Evolutionary conservation across 352 stramenopile genomes (phyloP), one percentile per base, ranked within the genome.

Genomic region (Pythium diclinum): DNA sequence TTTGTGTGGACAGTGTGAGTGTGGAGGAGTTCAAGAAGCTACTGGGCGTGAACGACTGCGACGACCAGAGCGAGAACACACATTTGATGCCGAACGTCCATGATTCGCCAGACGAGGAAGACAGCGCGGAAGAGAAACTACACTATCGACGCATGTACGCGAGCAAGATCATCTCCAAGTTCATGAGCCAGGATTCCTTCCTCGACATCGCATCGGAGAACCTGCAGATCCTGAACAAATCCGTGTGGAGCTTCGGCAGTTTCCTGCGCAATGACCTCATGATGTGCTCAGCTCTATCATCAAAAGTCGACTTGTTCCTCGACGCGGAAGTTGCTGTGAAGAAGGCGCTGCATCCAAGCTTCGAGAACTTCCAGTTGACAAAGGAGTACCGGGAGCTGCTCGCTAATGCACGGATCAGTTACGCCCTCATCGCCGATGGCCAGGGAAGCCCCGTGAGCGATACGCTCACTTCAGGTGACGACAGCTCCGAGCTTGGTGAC

Each of bases 11-110:
- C 46, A 87, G 78, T 14, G 86, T 94, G 61, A 93, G 84, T 47
- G 86, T 94, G 4, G 86, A 94, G 23, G 86, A 94, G 67, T 94
- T 93, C 73, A 94, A 94, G 74, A 91, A 91, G 53, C 74, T 92
- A 8, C 67, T 91, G 11, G 51, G 67, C 34, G 42, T 68, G 54
- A 56, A 61, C 17, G 61, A 68, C 1, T 52, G 42, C 33, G 54
- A 59, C 8, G 61, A 68, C 34, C 49, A 74, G 48, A 48, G 25
- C 52, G 60, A 64, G 21, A 25, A 42, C 32, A 57, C 16, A 28
- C 52, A 42, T 57, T 51, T 63, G 66, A 61, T 33, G 30, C 59
- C 28, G 25, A 57, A 40, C 3, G 44, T 47, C 17, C 67, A 72
- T 3, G 65, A 71, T 1, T 56, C 68, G 1, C 63, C 73, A 13